These are phyloP conservation scores for Blyttiomyces sp. DNA, from an alignment of 371 early-diverging fungal species.

Conservation along the genomic window DNA sequence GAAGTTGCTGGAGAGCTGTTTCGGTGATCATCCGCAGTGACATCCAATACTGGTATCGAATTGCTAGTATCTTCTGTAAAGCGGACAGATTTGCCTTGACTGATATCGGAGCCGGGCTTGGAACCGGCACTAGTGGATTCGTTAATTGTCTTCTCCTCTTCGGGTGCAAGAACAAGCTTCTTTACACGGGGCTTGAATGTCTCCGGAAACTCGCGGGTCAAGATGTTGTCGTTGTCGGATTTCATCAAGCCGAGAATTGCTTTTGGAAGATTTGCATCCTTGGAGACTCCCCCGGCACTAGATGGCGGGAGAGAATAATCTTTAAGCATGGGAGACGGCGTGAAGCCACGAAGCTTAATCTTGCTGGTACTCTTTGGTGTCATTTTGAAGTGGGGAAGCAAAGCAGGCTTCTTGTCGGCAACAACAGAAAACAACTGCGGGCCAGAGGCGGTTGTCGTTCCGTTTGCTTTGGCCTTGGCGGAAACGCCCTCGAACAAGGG, in stretches of 20 bases:
- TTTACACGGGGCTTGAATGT: conserved; percentile 26
- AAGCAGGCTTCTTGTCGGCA: conserved; percentile 51
- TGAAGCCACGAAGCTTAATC: conserved; percentile 68
- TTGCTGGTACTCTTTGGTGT: conserved; percentile 65
- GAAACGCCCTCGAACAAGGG: conserved; percentile 66
- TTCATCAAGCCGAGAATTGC: conserved; percentile 22
- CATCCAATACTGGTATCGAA: conserved; percentile 8
- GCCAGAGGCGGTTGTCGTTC: conserved; percentile 33
- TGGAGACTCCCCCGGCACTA: neutral
- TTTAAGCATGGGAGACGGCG: conserved; percentile 21
- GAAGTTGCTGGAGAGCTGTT: no score
- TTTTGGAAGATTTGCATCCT: conserved; percentile 8
- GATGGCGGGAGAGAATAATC: conserved; percentile 6
- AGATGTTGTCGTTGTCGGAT: conserved; percentile 6
- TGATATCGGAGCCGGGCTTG: neutral
- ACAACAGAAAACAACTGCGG: conserved; percentile 41
- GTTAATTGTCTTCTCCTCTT: neutral
- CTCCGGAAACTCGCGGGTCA: conserved; percentile 8
- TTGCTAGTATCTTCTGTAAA: conserved; percentile 12
- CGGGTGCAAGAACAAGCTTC: conserved; percentile 22
- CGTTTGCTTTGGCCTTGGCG: conserved; percentile 20
- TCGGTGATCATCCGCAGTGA: neutral
- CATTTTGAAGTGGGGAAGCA: conserved; percentile 56
- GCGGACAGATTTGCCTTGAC: conserved; percentile 6
- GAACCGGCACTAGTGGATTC: neutral